A percentile compares a stretch with the other conserved stretches of the same genome.
phyloP scores from a whole-genome alignment of 257 asterid species.

The Cruciata laevipes region DNA sequence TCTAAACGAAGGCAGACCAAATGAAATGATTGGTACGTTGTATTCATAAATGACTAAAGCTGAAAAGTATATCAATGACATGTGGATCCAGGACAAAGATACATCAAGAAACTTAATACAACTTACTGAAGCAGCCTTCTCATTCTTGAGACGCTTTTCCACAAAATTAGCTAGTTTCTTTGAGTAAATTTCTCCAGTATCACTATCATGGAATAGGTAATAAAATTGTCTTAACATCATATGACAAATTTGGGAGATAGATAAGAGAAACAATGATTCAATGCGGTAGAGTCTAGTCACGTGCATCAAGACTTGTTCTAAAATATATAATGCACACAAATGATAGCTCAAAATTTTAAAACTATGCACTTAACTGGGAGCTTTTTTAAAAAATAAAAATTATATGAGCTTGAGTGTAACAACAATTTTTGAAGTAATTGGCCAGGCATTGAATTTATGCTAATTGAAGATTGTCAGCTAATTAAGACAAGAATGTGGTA shows the following conservation, averaged over 20 bases:
- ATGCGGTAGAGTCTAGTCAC: background rate
- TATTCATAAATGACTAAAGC: background rate
- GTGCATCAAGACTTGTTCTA: background rate
- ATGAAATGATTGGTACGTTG: background rate
- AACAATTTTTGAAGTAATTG: background rate
- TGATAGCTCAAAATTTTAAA: background rate
- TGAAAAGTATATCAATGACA: background rate
- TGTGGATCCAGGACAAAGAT: background rate
- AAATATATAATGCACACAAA: background rate
- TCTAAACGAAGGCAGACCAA: conserved; percentile 42
- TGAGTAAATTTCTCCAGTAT: conserved; percentile 79
- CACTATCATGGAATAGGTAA: conserved; percentile 41
- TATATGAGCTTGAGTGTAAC: background rate
- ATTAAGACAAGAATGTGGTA: background rate
- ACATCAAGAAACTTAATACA: conserved; percentile 4
- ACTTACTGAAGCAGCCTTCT: conserved; percentile 95
- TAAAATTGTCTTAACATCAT: background rate
- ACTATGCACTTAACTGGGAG: background rate
- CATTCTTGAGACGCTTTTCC: conserved; percentile 92
- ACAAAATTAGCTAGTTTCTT: conserved; percentile 92
- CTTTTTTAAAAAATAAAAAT: background rate
- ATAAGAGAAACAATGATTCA: background rate
- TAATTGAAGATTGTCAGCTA: background rate
- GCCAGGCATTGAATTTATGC: background rate
- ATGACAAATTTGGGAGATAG: background rate